These are phyloP conservation scores for Alternaria ventricosa DNA, from an alignment of 2,329 filamentous ascomycete genomes.

Conservation along the genomic window DNA sequence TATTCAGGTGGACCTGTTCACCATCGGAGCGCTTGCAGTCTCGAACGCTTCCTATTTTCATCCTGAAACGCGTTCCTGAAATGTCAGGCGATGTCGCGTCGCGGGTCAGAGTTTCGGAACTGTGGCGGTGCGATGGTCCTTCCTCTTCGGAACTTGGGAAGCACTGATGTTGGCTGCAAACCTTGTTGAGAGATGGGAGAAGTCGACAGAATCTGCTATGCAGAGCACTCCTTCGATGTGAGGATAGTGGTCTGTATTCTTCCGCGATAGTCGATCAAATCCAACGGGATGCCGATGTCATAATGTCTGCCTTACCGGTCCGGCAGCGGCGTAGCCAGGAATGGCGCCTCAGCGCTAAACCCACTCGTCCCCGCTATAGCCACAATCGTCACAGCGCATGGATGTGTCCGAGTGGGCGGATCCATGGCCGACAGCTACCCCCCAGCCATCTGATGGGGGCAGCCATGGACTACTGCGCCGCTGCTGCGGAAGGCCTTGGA, in stretches of 20 bases:
- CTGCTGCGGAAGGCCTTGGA: conserved; percentile 7
- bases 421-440: conserved; percentile 4
- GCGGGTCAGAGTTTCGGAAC: background rate
- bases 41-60: background rate
- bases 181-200: background rate
- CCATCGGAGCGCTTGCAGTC: background rate
- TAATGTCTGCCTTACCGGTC: conserved; percentile 2
- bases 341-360: conserved; percentile 9
- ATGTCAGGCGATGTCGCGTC: background rate
- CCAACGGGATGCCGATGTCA: background rate
- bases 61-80: background rate
- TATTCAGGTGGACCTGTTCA: background rate
- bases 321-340: background rate
- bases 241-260: background rate
- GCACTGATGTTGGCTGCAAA: background rate
- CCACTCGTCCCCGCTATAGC: conserved; percentile 2
- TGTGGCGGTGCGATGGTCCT: conserved; percentile 1
- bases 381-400: conserved; percentile 12
- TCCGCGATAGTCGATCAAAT: background rate
- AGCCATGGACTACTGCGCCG: conserved; percentile 1
- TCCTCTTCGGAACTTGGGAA: background rate
- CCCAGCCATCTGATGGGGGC: conserved; percentile 11
- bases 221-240: background rate
- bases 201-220: background rate
- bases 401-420: background rate